phyloP scores from a whole-genome alignment of 768 basidiomycete species.

The Hirschioporus abietinus region DNA sequence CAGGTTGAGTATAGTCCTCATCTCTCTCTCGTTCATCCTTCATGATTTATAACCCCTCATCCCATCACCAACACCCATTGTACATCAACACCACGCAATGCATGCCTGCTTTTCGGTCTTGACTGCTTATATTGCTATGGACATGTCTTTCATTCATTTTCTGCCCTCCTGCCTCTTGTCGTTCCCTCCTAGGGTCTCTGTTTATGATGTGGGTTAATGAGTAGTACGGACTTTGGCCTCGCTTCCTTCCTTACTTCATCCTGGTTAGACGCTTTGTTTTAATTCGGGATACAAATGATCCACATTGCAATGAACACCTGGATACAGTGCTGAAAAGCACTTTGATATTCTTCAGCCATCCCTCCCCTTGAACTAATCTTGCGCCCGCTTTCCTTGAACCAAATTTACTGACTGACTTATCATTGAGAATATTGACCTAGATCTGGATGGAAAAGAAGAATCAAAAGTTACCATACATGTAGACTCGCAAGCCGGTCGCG shows the following conservation, averaged over 20 bases:
- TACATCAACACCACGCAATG: background rate
- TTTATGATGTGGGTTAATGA: background rate
- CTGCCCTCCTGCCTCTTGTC: background rate
- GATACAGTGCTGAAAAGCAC: background rate
- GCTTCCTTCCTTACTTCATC: background rate
- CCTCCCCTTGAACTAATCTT: no score
- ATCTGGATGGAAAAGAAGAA: no score
- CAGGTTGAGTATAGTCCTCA: background rate
- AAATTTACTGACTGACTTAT: no score
- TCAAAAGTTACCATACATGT: no score
- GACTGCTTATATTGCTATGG: slow-evolving; percentile 1
- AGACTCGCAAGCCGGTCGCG: no score
- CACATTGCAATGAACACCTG: background rate
- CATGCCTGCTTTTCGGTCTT: background rate
- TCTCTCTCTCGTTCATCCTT: background rate
- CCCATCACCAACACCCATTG: background rate
- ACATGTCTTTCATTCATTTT: background rate
- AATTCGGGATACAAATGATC: background rate
- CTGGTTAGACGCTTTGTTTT: background rate
- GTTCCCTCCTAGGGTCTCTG: background rate
- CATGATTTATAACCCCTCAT: background rate
- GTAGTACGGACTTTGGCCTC: background rate
- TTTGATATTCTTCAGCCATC: no score
- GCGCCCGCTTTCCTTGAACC: no score
- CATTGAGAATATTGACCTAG: no score